Evolutionary conservation across 2,329 filamentous ascomycete genomes (phyloP), one percentile per base, ranked within the genome.

Genomic region (Botrytis byssoidea): DNA sequence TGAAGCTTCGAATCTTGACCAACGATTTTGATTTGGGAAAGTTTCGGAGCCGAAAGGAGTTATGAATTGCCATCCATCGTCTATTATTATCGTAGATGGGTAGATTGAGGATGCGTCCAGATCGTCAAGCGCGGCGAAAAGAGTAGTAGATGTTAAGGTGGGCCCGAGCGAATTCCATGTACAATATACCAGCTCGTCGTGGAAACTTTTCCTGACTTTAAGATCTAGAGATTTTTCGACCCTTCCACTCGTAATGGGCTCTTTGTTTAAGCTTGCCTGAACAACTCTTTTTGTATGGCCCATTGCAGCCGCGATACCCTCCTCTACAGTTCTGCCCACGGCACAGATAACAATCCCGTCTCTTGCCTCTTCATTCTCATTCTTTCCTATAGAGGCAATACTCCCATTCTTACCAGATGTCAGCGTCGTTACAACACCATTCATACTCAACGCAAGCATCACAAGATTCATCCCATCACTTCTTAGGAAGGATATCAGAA

Each of bases 61-160:
- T 40, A 74, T 70, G 8, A 74, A 74, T 42, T 76, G 75, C 75
- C 75, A 76, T 10, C 75, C 75, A 25, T 76, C 74, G 35, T 76
- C 75, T 37, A 76, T 76, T n/a, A 76, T 74, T 4, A 74, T 35
- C 37, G 75, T 76, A 37, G 75, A 73, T 48, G 75, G 75, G n/a
- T 59, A 65, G 22, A 76, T 74, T 3, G 57, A 65, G 12, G 74
- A 64, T 29, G n/a, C 32, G 3, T 40, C 60, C 7, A 76, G 73
- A 29, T 40, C 71, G 10, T 74, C 71, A 25, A 76, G 69, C 6
- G 74, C 72, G 32, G 60, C 40, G 32, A 70, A 55, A 32, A 76
- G 57, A 10, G 55, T 73, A 32, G 66, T 40, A 10, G 69, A 67
- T n/a, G 74, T 74, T 0, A 76, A 44, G 10, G 59, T 70, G 9